Evolutionary conservation across 768 basidiomycete genomes (phyloP), one percentile per base, ranked within the genome.

Genomic region (Lyophyllum decastes): DNA sequence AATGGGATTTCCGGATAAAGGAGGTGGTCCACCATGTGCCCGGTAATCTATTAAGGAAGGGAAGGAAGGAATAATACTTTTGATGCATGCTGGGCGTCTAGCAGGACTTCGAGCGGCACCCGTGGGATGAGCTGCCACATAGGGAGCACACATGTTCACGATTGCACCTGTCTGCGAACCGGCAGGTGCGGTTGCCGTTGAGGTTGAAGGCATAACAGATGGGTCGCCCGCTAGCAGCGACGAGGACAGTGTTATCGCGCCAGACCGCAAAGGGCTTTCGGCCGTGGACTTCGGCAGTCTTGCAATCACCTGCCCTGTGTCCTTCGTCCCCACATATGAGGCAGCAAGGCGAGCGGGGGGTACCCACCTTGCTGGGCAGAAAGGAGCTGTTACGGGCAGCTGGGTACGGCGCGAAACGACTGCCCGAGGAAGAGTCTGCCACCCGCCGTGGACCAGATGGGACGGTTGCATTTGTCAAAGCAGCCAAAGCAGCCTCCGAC

Each of bases 281-380:
- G 0, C 64, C 64, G 19, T 65, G 63, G 11, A 27, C 26, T 5
- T 4, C 14, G 22, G 22, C 14, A 5, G 26, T 6, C 4, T 0
- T 50, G 43, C 69, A 67, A 12, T 57, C 17, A n/a, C 21, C 21
- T 43, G 66, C 49, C 26, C 21, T 56, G 64, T 72, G 71, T 0
- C 57, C 54, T 5, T 11, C 33, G 22, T 63, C 50, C 33, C 49
- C 63, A 49, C 70, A 71, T 24, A 62, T 30, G 22, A 68, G 38
- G 62, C 71, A 72, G 52, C 45, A 54, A 41, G 60, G 17, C 12
- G 65, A 33, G 22, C 55, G 22, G 33, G 63, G 44, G 49, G 25
- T 24, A 21, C 52, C 52, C 43, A 27, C 21, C 27, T 46, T 54
- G 60, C 60, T 34, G n/a, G 45, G 30, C 11, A 17, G 54, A 62